phyloP scores from a whole-genome alignment of 139 green algal genomes.

The Yamagishiella unicocca region DNA sequence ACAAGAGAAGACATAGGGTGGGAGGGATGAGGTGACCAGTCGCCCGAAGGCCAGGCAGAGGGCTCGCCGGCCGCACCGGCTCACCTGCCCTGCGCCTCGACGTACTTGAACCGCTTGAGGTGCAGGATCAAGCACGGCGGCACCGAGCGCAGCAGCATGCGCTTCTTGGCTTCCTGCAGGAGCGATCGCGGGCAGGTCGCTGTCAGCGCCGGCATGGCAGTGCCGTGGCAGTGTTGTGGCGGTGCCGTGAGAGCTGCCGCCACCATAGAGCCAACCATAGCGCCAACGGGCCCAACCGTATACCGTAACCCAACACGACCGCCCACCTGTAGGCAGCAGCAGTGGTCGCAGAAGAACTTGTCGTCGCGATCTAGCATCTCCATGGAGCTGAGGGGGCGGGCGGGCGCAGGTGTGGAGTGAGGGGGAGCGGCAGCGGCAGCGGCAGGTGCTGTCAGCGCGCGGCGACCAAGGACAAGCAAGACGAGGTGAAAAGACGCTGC shows the following conservation, averaged over 20 bases:
- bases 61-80: neutral
- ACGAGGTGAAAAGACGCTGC: too few species aligned
- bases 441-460: too few species aligned
- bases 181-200: neutral
- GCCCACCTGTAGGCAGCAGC: constrained; percentile 81
- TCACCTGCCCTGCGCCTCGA: constrained; percentile 59
- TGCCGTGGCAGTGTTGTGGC: too few species aligned
- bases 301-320: too few species aligned
- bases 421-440: neutral
- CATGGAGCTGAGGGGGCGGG: constrained; percentile 64
- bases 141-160: constrained; percentile 86
- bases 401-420: neutral
- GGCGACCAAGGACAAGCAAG: too few species aligned
- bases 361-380: constrained; percentile 89
- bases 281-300: too few species aligned
- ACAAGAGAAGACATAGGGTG: too few species aligned
- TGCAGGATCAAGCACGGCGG: constrained; percentile 93
- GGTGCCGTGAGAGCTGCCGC: too few species aligned
- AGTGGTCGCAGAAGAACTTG: constrained; percentile 98
- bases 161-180: constrained; percentile 90
- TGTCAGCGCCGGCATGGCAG: too few species aligned
- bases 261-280: too few species aligned
- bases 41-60: too few species aligned
- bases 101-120: constrained; percentile 98
- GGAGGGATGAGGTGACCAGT: too few species aligned